A percentile compares a stretch with the other conserved stretches of the same genome.
phyloP scores from a whole-genome alignment of 768 basidiomycete species.

The Asterophora parasitica region DNA sequence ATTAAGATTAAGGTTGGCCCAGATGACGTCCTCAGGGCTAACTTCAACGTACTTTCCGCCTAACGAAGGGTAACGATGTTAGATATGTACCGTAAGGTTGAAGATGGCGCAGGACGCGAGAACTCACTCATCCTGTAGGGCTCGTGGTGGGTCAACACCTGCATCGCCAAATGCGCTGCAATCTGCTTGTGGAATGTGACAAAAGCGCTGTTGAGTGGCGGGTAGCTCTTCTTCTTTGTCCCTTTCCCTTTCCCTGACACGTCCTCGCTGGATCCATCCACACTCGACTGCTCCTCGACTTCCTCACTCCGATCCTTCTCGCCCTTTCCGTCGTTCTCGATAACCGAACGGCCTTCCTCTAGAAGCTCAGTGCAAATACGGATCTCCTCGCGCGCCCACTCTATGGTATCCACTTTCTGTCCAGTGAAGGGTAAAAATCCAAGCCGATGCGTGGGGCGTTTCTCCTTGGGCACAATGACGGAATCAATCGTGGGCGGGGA shows the following conservation, averaged over 20 bases:
- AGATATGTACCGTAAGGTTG: not conserved
- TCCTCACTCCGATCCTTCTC: slow-evolving; percentile 14
- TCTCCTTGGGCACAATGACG: slow-evolving; percentile 52
- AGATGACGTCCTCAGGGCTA: slow-evolving; percentile 85
- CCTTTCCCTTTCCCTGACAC: slow-evolving; percentile 12
- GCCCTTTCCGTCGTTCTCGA: slow-evolving; percentile 26
- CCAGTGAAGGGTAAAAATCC: slow-evolving; percentile 62
- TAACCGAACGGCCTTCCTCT: slow-evolving; percentile 41
- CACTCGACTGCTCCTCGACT: slow-evolving; percentile 2
- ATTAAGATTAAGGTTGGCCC: slow-evolving; percentile 85
- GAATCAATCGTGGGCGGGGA: slow-evolving; percentile 17
- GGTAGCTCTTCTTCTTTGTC: slow-evolving; percentile 36
- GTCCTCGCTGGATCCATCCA: slow-evolving; percentile 10
- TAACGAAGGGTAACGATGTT: slow-evolving; percentile 10
- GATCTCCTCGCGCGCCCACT: slow-evolving; percentile 83
- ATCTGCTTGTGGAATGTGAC: slow-evolving; percentile 91
- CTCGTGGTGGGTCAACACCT: slow-evolving; percentile 71
- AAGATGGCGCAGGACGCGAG: not conserved
- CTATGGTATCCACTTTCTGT: slow-evolving; percentile 88
- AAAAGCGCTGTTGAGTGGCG: slow-evolving; percentile 70
- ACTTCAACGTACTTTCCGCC: slow-evolving; percentile 72
- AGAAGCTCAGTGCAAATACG: slow-evolving; percentile 46
- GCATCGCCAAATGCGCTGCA: slow-evolving; percentile 82
- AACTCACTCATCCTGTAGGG: slow-evolving; percentile 75
- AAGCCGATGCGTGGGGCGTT: slow-evolving; percentile 80